Evolutionary conservation across 352 stramenopile species (phyloP), one percentile per base, ranked within the genome.

Genomic region (Pythium monospermum): DNA sequence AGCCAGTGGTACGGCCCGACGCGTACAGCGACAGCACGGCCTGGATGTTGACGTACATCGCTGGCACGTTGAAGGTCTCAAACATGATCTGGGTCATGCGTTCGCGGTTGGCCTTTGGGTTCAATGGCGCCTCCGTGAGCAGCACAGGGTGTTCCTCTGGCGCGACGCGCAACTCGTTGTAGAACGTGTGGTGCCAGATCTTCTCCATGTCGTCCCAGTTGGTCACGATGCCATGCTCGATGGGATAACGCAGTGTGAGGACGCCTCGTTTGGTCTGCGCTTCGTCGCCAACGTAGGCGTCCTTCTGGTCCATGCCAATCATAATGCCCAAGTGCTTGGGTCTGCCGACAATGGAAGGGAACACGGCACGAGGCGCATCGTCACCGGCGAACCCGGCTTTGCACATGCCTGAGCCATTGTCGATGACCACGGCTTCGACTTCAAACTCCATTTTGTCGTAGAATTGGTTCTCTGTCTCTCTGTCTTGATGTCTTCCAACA

Each of bases 121-220:
- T 99, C 7, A 98, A 68, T 0, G 96, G 95, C 23, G 94, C 82
- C 75, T 98, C 92, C 13, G 90, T 97, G 13, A 97, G 69, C 42
- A 98, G 74, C 49, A 99, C 95, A 13, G 96, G 95, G 71, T 99
- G 96, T 60, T 98, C 96, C 62, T 99, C 96, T 3, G 96, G 96
- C 23, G 87, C 88, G 7, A 97, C 86, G 47, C 88, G 83, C 47
- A 98, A 71, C 69, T 98, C 91, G 74, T 99, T 99, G 90, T 99
- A 99, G 78, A 99, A 99, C 57, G 95, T 99, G 88, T 99, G 96
- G 73, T 99, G 85, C 97, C 97, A 99, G 59, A 99, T 98, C 86
- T 99, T 99, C 73, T 99, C 96, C 96, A 99, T 99, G 73, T 98
- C 95, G 72, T 99, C 95, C 97, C 97, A 99, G 81, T 99, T 98